Evolutionary conservation across 179 eudicot genomes (phyloP).

Genomic region (Beta macrorhiza): DNA sequence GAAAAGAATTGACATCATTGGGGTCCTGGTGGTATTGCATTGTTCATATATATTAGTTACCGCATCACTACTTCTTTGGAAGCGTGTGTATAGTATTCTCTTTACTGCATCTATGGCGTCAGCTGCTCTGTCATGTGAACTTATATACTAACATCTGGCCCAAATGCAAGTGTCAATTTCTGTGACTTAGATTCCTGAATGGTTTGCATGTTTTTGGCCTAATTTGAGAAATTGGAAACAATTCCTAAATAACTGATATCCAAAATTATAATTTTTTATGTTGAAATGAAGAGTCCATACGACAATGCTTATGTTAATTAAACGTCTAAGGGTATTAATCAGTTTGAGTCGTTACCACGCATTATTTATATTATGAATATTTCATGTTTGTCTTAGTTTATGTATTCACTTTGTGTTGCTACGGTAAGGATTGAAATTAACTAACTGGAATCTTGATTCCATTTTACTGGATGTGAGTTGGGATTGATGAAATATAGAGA

Average conservation of each 20-base stretch:
- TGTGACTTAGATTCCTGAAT: not conserved
- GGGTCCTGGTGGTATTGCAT: not conserved
- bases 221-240: not conserved
- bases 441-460: not conserved
- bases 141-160: not conserved
- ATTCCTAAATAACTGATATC: not conserved
- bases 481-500: not conserved
- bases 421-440: too few species aligned
- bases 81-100: not conserved
- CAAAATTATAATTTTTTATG: too few species aligned
- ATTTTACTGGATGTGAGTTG: not conserved
- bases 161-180: not conserved
- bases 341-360: not conserved
- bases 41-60: not conserved
- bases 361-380: not conserved
- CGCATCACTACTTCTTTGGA: not conserved
- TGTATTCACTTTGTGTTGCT: not conserved
- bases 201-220: not conserved
- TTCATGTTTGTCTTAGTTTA: not conserved
- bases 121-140: not conserved
- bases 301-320: not conserved
- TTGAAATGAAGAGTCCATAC: not conserved
- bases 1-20: not conserved
- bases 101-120: not conserved
- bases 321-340: not conserved